Evolutionary conservation across 2,329 filamentous ascomycete genomes (phyloP).

Genomic region (Coniella lustricola): DNA sequence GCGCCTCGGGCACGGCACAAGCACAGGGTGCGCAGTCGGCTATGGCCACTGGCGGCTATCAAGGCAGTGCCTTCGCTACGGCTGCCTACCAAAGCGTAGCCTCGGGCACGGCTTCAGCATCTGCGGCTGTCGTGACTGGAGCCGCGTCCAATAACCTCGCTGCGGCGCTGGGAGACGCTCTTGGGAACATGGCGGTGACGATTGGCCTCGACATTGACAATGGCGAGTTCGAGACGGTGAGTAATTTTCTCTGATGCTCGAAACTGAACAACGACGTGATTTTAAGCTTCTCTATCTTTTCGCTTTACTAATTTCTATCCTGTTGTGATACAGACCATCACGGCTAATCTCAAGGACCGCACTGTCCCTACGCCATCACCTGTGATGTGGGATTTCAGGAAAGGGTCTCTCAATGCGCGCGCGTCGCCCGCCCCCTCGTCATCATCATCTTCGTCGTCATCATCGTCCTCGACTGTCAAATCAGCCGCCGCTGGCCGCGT

Average conservation of each 20-base stretch:
- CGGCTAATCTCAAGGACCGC: slow-evolving; percentile 10
- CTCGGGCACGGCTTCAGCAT: background rate
- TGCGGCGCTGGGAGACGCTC: background rate
- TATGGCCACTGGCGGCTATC: background rate
- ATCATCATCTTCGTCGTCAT: no score
- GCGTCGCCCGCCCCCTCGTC: background rate
- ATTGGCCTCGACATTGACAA: slow-evolving; percentile 11
- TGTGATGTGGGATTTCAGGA: slow-evolving; percentile 7
- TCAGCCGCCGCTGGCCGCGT: background rate
- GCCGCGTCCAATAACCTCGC: background rate
- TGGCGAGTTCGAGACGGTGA: slow-evolving; percentile 8
- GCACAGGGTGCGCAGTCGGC: background rate
- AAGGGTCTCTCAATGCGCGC: background rate
- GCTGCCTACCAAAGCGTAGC: background rate
- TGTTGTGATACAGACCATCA: slow-evolving; percentile 5
- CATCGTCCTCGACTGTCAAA: background rate
- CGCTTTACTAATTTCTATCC: background rate
- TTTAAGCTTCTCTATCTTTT: background rate
- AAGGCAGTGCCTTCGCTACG: background rate
- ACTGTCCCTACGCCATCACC: slow-evolving; percentile 1
- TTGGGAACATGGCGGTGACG: background rate
- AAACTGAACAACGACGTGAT: background rate
- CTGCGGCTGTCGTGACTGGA: slow-evolving; percentile 1
- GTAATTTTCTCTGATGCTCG: background rate
- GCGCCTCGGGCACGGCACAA: no score